Conservation (phyloP, 2,329 filamentous ascomycete species). For the Fusarium sterilihyphosum region DNA sequence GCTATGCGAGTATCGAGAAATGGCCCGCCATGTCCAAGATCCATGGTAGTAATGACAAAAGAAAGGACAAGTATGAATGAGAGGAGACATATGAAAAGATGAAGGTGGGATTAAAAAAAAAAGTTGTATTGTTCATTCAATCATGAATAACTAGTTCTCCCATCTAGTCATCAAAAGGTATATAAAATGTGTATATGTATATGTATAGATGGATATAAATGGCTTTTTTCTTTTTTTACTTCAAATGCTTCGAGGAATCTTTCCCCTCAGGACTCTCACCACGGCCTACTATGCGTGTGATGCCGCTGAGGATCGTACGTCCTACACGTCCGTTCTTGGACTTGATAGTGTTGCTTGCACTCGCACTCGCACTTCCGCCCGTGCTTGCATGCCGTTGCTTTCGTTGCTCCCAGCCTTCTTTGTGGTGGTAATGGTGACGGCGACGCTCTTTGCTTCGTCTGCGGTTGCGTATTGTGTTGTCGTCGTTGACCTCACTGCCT, state of each 20-base stretch:
- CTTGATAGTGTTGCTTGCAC: constrained; percentile 47
- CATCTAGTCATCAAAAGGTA: constrained; percentile 27
- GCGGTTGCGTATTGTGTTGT: constrained; percentile 23
- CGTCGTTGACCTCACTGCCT: constrained; percentile 56
- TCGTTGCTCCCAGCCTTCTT: constrained; percentile 40
- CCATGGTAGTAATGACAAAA: neutral
- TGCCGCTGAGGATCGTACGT: constrained; percentile 55
- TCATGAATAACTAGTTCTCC: constrained; percentile 26
- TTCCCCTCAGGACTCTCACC: constrained; percentile 55
- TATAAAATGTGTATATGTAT: neutral
- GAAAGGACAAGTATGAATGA: neutral
- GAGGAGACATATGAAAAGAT: neutral
- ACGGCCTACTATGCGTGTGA: constrained; percentile 56
- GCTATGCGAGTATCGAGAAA: neutral
- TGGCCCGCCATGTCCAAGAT: neutral
- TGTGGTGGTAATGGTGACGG: constrained; percentile 43
- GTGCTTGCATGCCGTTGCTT: constrained; percentile 46
- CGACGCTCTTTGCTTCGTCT: constrained; percentile 49
- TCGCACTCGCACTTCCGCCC: constrained; percentile 38
- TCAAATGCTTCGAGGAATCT: constrained; percentile 25
- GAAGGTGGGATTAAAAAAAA: constrained; percentile 1
- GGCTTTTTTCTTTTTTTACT: neutral
- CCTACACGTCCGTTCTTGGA: constrained; percentile 54
- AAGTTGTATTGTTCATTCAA: constrained; percentile 33
- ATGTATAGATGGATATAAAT: constrained; percentile 13